phyloP scores from a whole-genome alignment of 306 rosid genomes.

The Potentilla sterilis region DNA sequence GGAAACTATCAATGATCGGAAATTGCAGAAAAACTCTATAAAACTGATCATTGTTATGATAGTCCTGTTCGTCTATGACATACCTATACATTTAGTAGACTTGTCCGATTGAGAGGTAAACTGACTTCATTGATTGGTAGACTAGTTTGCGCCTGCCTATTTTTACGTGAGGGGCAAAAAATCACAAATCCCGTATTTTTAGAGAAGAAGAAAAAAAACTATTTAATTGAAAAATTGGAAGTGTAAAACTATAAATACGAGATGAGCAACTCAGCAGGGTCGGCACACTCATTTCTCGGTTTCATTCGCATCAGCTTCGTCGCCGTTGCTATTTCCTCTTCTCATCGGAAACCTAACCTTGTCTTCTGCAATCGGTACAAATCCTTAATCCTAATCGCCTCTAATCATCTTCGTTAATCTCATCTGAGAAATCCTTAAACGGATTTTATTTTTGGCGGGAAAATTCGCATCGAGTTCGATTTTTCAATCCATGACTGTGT shows the following conservation, averaged over 20 bases:
- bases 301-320: neutral
- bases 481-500: neutral
- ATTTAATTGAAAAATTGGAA: too few species aligned
- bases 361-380: constrained; percentile 4
- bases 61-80: too few species aligned
- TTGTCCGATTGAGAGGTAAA: too few species aligned
- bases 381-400: neutral
- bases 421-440: neutral
- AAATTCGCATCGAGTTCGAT: neutral
- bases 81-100: too few species aligned
- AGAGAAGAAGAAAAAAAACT: too few species aligned
- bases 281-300: neutral
- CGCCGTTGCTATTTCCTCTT: neutral
- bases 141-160: too few species aligned
- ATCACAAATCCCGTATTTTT: too few species aligned
- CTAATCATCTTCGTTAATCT: neutral
- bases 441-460: constrained; percentile 4
- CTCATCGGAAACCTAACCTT: neutral
- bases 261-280: neutral
- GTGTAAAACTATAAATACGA: neutral
- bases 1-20: too few species aligned
- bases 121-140: too few species aligned
- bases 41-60: too few species aligned
- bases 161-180: too few species aligned
- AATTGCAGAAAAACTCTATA: too few species aligned